Base-by-base conservation (phyloP, 2,329 filamentous ascomycete species). In the Scorias spongiosa region DNA sequence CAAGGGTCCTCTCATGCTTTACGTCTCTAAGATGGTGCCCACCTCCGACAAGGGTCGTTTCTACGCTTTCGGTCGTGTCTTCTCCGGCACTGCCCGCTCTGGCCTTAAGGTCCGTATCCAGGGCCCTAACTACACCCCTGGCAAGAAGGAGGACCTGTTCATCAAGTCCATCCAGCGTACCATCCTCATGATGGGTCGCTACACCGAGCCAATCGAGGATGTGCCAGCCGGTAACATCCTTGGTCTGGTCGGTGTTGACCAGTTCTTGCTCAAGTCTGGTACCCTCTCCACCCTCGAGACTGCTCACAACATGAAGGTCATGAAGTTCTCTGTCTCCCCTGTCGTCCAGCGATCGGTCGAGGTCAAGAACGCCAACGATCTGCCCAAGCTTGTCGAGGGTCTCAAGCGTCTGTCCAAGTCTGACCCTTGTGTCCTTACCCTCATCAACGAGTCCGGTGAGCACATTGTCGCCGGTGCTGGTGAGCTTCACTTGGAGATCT, bases 21-120 rank as follows among this genome's bases (percentile, higher is more conserved):
- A 98, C 84, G 88, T 98, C 69, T 98, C 91, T 70, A 98, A 98
- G 86, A 98, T 98, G 91, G 91, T 98, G 64, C 91, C 91, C 63
- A 98, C 91, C 59, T 93, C 87, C 61, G 91, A 98, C 66, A 96
- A 95, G 83, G 91, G 91, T 71, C 89, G 91, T 74, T 98, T 98
- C 86, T 98, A 95, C 75, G 91, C 91, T 68, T 98, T 98, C 75
- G 91, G 91, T 74, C 91, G 91, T 93, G 91, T 98, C 73, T 98
- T 96, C 79, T 76, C 91, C 59, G 91, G 91, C 84, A 96, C 88
- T 66, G 91, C 95, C 75, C 77, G 77, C 64, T 96, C 91, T 57
- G 91, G 91, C 75, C 76, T 96, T 62, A 96, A 96, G 83, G 91
- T 98, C 80, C 91, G 91, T 70, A 98, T 98, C 68, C 91, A 98